These are phyloP conservation scores for Saturnispora galanensis DNA, from an alignment of 805 yeast genomes.

Conservation along the genomic window DNA sequence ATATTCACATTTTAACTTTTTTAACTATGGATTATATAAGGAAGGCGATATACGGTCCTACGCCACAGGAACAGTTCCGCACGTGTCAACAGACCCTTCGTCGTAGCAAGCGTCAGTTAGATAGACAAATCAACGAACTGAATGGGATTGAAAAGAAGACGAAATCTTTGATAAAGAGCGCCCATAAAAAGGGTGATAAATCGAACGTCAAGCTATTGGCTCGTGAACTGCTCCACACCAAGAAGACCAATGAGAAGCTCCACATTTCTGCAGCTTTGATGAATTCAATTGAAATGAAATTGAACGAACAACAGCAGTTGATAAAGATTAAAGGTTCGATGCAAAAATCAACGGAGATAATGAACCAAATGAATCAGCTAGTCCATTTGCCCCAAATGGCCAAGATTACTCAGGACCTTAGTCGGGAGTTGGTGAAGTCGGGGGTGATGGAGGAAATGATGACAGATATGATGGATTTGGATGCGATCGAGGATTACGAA, in stretches of 20 bases:
- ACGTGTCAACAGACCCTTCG: slow-evolving; percentile 72
- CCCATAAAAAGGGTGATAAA: slow-evolving; percentile 68
- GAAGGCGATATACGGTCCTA: slow-evolving; percentile 92
- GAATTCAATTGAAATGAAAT: slow-evolving; percentile 77
- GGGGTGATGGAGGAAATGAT: slow-evolving; percentile 93
- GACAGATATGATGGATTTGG: slow-evolving; percentile 72
- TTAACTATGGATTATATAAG: slow-evolving; percentile 67
- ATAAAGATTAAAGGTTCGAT: slow-evolving; percentile 73
- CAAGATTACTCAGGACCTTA: slow-evolving; percentile 75
- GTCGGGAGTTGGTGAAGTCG: slow-evolving; percentile 76
- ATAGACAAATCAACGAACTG: slow-evolving; percentile 60
- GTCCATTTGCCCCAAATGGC: slow-evolving; percentile 71
- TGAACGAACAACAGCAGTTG: slow-evolving; percentile 86
- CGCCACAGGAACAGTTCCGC: slow-evolving; percentile 81
- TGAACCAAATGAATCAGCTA: slow-evolving; percentile 80
- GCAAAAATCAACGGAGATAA: slow-evolving; percentile 65
- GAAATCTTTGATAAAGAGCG: slow-evolving; percentile 58
- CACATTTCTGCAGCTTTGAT: slow-evolving; percentile 77
- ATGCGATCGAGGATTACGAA: slow-evolving; percentile 54
- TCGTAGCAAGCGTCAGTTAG: slow-evolving; percentile 76
- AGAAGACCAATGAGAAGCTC: slow-evolving; percentile 64
- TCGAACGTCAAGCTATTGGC: slow-evolving; percentile 75
- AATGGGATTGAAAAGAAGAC: slow-evolving; percentile 61
- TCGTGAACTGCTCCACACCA: slow-evolving; percentile 62
- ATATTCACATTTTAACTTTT: neutral